These are phyloP conservation scores for Glutinoglossum americanum DNA, from an alignment of 495 filamentous ascomycete species.

Conservation along the genomic window DNA sequence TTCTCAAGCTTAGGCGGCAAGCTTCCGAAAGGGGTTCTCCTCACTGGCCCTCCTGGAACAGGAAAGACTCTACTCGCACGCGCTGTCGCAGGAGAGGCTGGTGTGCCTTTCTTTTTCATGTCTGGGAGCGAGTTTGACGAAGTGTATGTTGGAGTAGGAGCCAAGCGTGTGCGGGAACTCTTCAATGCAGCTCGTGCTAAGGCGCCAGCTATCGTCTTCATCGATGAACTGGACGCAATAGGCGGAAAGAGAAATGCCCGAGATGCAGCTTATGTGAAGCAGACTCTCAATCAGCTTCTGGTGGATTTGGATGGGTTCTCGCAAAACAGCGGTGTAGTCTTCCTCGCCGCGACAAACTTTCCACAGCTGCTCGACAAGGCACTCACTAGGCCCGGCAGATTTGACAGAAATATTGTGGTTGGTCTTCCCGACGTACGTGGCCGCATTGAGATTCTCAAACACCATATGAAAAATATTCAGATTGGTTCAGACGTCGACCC, in stretches of 20 bases:
- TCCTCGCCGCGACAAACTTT: slow-evolving; percentile 90
- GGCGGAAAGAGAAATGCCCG: slow-evolving; percentile 82
- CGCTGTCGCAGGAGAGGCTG: slow-evolving; percentile 89
- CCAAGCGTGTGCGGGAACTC: slow-evolving; percentile 93
- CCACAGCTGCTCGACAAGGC: slow-evolving; percentile 87
- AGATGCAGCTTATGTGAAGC: slow-evolving; percentile 90
- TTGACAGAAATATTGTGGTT: slow-evolving; percentile 77
- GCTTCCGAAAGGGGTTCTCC: slow-evolving; percentile 84
- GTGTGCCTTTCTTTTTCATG: slow-evolving; percentile 99
- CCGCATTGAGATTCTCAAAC: slow-evolving; percentile 71
- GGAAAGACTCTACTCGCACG: slow-evolving; percentile 95
- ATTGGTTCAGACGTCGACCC: slow-evolving; percentile 59
- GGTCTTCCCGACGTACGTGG: slow-evolving; percentile 89
- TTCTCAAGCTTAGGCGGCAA: slow-evolving; percentile 88
- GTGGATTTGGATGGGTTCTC: slow-evolving; percentile 98
- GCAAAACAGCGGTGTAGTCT: slow-evolving; percentile 80
- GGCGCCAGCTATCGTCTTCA: slow-evolving; percentile 91
- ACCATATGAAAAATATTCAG: slow-evolving; percentile 79
- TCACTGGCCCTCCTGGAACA: slow-evolving; percentile 90
- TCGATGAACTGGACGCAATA: slow-evolving; percentile 92
- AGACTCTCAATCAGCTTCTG: slow-evolving; percentile 90
- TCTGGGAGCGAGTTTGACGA: slow-evolving; percentile 97
- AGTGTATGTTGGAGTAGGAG: slow-evolving; percentile 92
- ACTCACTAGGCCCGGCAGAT: slow-evolving; percentile 79
- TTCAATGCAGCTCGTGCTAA: slow-evolving; percentile 73